phyloP scores from a whole-genome alignment of 768 basidiomycete species.

The Termitomyces bulborhizus region DNA sequence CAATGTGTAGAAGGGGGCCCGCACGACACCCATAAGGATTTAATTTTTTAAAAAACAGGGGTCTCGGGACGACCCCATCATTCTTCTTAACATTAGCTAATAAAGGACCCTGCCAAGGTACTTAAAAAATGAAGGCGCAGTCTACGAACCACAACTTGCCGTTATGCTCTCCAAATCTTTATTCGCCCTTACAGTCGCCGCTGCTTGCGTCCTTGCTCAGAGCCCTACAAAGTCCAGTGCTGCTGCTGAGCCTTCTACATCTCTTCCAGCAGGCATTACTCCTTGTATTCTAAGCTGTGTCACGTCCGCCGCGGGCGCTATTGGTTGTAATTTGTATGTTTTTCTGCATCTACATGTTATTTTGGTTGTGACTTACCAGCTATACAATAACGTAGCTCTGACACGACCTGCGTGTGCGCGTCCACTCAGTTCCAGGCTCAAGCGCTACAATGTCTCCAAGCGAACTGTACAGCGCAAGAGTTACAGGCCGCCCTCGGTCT shows the following conservation, averaged over 20 bases:
- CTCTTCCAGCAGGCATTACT: neutral
- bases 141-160: neutral
- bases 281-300: slow-evolving; percentile 8
- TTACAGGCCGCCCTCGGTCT: slow-evolving; percentile 7
- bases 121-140: neutral
- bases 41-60: neutral
- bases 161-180: no score
- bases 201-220: no score
- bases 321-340: slow-evolving; percentile 4
- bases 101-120: neutral
- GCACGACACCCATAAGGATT: no score
- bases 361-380: neutral
- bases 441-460: slow-evolving; percentile 10
- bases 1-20: no score
- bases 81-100: neutral
- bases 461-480: slow-evolving; percentile 11
- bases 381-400: slow-evolving; percentile 1
- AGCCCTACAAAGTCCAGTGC: no score
- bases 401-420: slow-evolving; percentile 13
- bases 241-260: no score
- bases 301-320: slow-evolving; percentile 2
- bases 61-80: neutral
- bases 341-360: no score
- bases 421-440: slow-evolving; percentile 13
- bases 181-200: no score